A percentile compares a stretch with the other conserved stretches of the same genome.
Evolutionary conservation across 78 protist species (phyloP).

Genomic region (Dictyostelium intermedium): DNA sequence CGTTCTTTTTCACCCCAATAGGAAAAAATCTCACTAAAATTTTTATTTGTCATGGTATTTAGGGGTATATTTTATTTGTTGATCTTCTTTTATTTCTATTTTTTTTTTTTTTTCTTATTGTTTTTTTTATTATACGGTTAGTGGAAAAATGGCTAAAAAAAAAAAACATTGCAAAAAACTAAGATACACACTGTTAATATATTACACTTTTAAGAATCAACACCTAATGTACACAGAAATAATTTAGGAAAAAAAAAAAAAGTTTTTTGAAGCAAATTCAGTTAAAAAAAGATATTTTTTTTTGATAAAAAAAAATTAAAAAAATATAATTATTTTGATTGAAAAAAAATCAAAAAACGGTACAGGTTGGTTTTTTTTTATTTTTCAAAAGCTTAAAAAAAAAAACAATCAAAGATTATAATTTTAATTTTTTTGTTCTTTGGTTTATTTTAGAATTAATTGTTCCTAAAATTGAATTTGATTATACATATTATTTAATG

Average conservation of each 20-base stretch:
- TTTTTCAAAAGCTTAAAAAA: too few species aligned
- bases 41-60: not conserved
- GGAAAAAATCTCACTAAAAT: constrained; percentile 20
- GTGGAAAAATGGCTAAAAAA: too few species aligned
- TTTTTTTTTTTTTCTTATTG: not conserved
- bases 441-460: too few species aligned
- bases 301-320: too few species aligned
- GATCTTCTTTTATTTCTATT: not conserved
- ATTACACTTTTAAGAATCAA: not conserved
- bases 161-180: not conserved
- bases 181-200: not conserved
- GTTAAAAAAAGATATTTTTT: not conserved
- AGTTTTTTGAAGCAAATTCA: not conserved
- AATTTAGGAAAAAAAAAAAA: not conserved
- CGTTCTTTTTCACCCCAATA: constrained; percentile 66
- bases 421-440: too few species aligned
- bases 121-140: too few species aligned
- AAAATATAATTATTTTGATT: too few species aligned
- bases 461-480: too few species aligned
- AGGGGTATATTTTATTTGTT: not conserved
- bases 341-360: not conserved
- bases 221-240: not conserved
- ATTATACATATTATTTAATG: too few species aligned
- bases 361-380: too few species aligned
- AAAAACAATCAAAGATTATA: too few species aligned